phyloP scores from a whole-genome alignment of 2,329 filamentous ascomycete genomes.

The Eurotiales sp. region DNA sequence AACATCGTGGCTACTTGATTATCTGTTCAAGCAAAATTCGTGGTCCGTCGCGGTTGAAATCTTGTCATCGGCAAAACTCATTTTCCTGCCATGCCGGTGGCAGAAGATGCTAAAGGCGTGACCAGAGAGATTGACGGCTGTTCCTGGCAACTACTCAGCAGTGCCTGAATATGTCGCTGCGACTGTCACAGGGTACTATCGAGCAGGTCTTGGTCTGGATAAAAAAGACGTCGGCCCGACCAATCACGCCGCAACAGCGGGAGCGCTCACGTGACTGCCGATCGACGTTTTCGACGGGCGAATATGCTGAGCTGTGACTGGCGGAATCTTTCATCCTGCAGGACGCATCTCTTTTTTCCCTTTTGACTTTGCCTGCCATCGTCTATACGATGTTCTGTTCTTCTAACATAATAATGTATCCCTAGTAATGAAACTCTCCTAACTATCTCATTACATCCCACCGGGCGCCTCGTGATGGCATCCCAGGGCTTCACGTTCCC shows the following conservation, averaged over 20 bases:
- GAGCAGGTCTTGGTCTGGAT: neutral
- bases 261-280: neutral
- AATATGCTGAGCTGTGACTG: constrained; percentile 1
- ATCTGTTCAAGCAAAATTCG: neutral
- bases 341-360: neutral
- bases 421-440: neutral
- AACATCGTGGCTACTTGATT: constrained; percentile 41
- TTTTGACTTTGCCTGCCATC: no score
- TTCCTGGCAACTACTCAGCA: neutral
- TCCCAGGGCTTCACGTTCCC: constrained; percentile 45
- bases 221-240: neutral
- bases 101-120: neutral
- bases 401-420: no score
- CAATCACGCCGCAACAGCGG: neutral
- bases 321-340: constrained; percentile 2
- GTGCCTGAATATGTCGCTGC: no score
- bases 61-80: neutral
- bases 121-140: neutral
- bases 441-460: neutral
- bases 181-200: neutral
- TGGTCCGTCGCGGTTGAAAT: neutral
- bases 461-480: constrained; percentile 29
- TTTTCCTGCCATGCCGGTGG: constrained; percentile 5
- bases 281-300: neutral
- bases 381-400: no score